Evolutionary conservation across 2,329 filamentous ascomycete genomes (phyloP), one percentile per base, ranked within the genome.

Genomic region (Parafenestella ontariensis): DNA sequence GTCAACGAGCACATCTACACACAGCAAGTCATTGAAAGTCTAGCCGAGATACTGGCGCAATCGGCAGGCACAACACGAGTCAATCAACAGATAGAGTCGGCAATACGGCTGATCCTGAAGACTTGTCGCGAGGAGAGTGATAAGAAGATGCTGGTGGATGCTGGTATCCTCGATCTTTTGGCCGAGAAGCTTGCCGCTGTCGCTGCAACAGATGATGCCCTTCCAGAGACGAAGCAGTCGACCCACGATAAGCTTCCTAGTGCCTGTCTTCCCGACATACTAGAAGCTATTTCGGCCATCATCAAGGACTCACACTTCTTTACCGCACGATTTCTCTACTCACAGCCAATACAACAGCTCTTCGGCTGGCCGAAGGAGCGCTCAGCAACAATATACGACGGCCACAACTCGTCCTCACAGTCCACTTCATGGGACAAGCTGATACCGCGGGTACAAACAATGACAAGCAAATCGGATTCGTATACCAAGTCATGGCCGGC

Each of bases 271-370:
- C 83, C 87, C 1, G 86, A 87, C 9, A 84, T 96, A 17, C 78
- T 98, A 6, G 88, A 92, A 58, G 91, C 93, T 0, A 85, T 96
- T 46, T 84, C 87, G 18, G 84, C 87, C 41, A 89, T 97, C 43
- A 85, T 96, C 45, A 85, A 87, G 56, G 86, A 91, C 65, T 97
- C 94, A 0, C 89, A 88, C 62, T 90, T 89, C 74, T 86, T 92
- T 49, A 88, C 91, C 9, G 88, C 88, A 60, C 85, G 91, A 13
- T 75, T 82, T 42, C 64, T 81, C 18, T 78, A 81, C 49, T 78
- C 78, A 5, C 70, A 74, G n/a, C 64, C 72, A 15, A 74, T 77
- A 49, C 71, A 71, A 43, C 62, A 66, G 48, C 61, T 71, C 23
- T 75, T 75, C 40, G 67, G 64, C 13, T 68, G 68, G 62, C 64